Conservation (phyloP, 2,329 filamentous ascomycete genomes). For the Cercospora sp. region DNA sequence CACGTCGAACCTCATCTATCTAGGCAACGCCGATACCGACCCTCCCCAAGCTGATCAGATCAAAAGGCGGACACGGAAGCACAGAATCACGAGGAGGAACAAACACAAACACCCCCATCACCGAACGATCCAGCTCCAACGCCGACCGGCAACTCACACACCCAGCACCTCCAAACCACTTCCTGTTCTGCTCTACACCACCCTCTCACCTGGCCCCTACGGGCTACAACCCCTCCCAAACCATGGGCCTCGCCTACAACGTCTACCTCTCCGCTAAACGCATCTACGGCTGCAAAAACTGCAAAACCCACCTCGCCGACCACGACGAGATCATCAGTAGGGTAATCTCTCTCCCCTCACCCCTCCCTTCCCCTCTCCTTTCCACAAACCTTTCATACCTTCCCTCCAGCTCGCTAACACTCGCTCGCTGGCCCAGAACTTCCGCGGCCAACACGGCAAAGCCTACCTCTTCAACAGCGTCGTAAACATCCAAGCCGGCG, state of each 20-base stretch:
- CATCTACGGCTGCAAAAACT: conserved; percentile 80
- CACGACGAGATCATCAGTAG: conserved; percentile 94
- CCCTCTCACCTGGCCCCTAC: neutral
- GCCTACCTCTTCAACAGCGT: conserved; percentile 94
- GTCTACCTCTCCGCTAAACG: conserved; percentile 71
- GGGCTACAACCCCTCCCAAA: neutral
- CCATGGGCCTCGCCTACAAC: conserved; percentile 45
- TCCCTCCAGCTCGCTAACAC: too few species aligned
- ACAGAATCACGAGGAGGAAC: neutral
- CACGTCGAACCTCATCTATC: neutral
- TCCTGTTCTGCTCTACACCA: neutral
- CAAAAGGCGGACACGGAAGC: neutral
- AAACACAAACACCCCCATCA: neutral
- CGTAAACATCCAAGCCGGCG: conserved; percentile 82
- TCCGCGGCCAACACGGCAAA: conserved; percentile 96
- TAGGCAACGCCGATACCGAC: neutral
- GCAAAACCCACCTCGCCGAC: conserved; percentile 93
- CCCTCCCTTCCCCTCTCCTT: conserved; percentile 36
- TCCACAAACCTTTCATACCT: neutral
- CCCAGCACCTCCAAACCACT: too few species aligned
- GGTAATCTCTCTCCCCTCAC: conserved; percentile 50
- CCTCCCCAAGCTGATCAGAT: neutral
- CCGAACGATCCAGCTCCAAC: neutral
- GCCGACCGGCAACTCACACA: neutral
- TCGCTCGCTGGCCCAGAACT: conserved; percentile 56